Percentiles rank a stretch among this genome's conserved stretches.
phyloP scores from a whole-genome alignment of 179 eudicot genomes.

The Patellifolia procumbens region DNA sequence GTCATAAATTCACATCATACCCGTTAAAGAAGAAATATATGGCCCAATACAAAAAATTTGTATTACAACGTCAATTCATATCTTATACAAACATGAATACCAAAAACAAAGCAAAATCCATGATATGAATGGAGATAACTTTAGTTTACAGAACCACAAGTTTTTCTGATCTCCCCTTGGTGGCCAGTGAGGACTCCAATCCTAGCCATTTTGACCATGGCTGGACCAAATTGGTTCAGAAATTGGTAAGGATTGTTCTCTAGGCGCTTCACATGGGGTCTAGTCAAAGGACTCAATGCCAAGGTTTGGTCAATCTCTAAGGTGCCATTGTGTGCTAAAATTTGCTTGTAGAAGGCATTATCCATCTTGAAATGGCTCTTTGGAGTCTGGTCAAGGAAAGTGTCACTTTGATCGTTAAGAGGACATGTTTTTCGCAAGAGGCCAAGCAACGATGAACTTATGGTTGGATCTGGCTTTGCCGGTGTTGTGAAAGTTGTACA shows the following conservation, averaged over 20 bases:
- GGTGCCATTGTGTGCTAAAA: conserved; percentile 15
- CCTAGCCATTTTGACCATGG: conserved; percentile 21
- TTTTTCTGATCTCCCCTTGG: conserved; percentile 16
- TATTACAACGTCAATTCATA: neutral
- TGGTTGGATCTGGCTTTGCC: neutral
- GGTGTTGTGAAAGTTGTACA: neutral
- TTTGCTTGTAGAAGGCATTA: conserved; percentile 16
- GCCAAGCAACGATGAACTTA: neutral
- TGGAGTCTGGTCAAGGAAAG: conserved; percentile 31
- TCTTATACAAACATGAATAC: neutral
- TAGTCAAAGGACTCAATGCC: conserved; percentile 2
- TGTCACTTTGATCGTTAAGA: neutral
- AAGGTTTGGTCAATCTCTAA: conserved; percentile 15
- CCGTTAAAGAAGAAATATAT: too few relatives aligned
- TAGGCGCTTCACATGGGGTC: neutral
- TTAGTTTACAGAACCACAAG: conserved; percentile 9
- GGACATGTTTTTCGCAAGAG: neutral
- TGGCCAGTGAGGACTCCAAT: conserved; percentile 16
- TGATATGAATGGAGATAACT: neutral
- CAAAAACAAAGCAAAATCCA: neutral
- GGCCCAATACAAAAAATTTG: too few relatives aligned
- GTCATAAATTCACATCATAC: too few relatives aligned
- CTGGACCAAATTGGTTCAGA: conserved; percentile 4
- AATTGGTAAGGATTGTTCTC: neutral
- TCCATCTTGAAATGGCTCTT: conserved; percentile 8